Base-by-base conservation (phyloP, 805 yeast genomes). In the Candida pseudofarinosa region DNA sequence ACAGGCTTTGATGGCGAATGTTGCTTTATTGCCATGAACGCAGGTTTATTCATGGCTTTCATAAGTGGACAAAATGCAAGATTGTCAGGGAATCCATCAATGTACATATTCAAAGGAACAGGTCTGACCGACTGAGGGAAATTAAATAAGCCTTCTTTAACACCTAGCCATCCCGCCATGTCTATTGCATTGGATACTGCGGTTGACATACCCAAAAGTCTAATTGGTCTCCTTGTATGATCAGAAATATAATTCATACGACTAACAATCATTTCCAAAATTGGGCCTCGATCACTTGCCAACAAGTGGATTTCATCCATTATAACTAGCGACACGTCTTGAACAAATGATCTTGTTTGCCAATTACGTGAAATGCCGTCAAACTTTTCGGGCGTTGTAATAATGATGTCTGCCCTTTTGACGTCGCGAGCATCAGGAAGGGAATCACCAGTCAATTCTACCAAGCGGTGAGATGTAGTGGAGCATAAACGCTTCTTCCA, bases 41-140 rank as follows among this genome's bases (percentile, higher is more conserved):
- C 91, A 1, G 97, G 97, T 54, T 76, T 88, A 71, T 82, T 88
- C 93, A 79, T 87, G 17, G 81, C 85, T 68, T 81, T 87, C 96
- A 86, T 86, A 55, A 87, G 68, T 1, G 91, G 88, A 53, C 89
- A 81, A 56, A 86, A 85, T 1, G 88, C 89, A 47, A 83, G 71
- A 48, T 84, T 83, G 49, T 85, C 93, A 1, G 89, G 90, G 53
- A 83, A 86, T 0, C 95, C 95, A 56, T 86, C 95, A 48, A 86
- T 86, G 53, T 83, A 86, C 91, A 86, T 86, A 53, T 86, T 85
- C 44, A 86, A 67, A 2, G 95, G 95, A 38, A 86, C 93, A 0
- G 95, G 95, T 46, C 95, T 79, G 7, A 86, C 91, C 10, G 89
- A 81, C 45, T 77, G 83, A 0, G 95, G 88, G 59, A 86, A 86